phyloP scores from a whole-genome alignment of 768 basidiomycete species.

The Auricularia heimuer region DNA sequence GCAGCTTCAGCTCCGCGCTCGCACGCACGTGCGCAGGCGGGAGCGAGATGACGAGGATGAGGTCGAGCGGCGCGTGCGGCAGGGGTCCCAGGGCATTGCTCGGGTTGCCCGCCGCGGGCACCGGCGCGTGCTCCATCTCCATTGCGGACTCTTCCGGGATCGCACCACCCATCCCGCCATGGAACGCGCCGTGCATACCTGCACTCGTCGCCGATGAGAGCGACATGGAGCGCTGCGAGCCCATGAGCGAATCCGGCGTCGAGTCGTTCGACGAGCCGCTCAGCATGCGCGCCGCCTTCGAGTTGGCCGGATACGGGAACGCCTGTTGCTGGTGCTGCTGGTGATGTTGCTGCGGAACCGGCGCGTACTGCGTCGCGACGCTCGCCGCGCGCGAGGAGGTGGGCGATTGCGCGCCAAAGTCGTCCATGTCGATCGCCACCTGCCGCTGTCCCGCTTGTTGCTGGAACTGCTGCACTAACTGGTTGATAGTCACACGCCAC shows the following conservation, averaged over 20 bases:
- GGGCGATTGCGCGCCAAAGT: constrained; percentile 45
- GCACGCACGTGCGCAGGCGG: constrained; percentile 63
- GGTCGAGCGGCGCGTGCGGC: constrained; percentile 79
- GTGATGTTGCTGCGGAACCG: neutral
- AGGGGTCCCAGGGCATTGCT: constrained; percentile 76
- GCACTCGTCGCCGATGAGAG: constrained; percentile 3
- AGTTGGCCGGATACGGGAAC: neutral
- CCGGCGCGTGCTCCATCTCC: neutral
- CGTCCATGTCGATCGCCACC: constrained; percentile 39
- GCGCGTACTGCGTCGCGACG: constrained; percentile 49
- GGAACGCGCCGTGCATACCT: neutral
- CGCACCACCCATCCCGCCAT: constrained; percentile 1
- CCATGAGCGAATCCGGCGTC: constrained; percentile 6
- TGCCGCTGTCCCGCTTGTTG: neutral
- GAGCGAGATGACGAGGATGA: constrained; percentile 85
- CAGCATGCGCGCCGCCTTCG: constrained; percentile 36
- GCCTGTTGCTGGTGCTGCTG: neutral
- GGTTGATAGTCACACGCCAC: constrained; percentile 78
- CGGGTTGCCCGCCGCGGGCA: constrained; percentile 39
- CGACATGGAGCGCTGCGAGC: constrained; percentile 3
- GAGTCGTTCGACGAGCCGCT: constrained; percentile 53
- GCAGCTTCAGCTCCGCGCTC: constrained; percentile 74
- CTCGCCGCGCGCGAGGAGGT: constrained; percentile 15
- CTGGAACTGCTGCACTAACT: constrained; percentile 65
- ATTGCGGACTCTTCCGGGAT: neutral